Evolutionary conservation across 257 asterid species (phyloP).

Genomic region (Linaria vulgaris): DNA sequence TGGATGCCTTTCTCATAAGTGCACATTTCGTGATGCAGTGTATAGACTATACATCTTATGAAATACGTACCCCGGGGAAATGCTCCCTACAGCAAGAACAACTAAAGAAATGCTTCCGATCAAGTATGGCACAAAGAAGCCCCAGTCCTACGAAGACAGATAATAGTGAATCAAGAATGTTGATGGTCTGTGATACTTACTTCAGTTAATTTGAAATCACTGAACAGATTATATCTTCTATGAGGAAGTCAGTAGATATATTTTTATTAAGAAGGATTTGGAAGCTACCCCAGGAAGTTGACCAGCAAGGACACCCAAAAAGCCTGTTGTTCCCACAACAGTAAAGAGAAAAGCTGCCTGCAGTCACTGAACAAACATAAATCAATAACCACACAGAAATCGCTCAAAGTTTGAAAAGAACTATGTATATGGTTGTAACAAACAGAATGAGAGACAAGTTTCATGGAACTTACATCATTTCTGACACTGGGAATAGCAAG

Average conservation of each 20-base stretch:
- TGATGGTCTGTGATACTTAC: not conserved
- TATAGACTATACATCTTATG: conserved; percentile 13
- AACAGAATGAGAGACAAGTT: conserved; percentile 10
- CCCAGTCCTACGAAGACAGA: conserved; percentile 74
- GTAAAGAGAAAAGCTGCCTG: conserved; percentile 99
- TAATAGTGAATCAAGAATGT: conserved; percentile 17
- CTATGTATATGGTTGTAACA: conserved; percentile 13
- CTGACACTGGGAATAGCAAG: conserved; percentile 92
- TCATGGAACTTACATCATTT: conserved; percentile 71
- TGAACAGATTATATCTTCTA: not conserved
- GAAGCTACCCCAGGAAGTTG: conserved; percentile 97
- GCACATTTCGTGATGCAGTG: not conserved
- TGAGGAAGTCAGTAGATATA: conserved; percentile 19
- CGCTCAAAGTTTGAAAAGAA: not conserved
- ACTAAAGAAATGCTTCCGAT: conserved; percentile 86
- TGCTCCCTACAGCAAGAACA: conserved; percentile 89
- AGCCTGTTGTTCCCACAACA: conserved; percentile 88
- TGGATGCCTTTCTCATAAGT: too few relatives aligned
- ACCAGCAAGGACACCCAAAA: conserved; percentile 79
- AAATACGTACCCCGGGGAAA: conserved; percentile 77
- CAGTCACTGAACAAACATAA: conserved; percentile 72
- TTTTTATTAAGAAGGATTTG: conserved; percentile 13
- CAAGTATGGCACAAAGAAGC: conserved; percentile 92
- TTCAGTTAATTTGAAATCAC: not conserved
- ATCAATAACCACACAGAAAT: conserved; percentile 39